These are phyloP conservation scores for Lipomyces sp. DNA, from an alignment of 805 yeast species.

Conservation along the genomic window DNA sequence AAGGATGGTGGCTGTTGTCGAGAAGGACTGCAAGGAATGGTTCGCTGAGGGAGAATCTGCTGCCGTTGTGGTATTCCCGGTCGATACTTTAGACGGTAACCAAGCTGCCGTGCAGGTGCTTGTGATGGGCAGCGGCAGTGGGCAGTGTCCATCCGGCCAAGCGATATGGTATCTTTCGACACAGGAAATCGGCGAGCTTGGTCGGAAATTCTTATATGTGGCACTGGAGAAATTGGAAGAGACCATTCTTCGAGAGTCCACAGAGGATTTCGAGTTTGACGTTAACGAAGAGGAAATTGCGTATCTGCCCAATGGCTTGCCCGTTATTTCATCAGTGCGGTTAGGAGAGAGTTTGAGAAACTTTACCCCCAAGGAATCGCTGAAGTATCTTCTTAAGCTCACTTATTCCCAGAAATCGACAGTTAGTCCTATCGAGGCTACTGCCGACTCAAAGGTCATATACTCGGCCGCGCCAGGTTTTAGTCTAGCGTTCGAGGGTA, in stretches of 20 bases:
- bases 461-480: conserved; percentile 70
- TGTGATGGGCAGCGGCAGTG: conserved; percentile 85
- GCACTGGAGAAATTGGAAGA: conserved; percentile 82
- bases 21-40: conserved; percentile 90
- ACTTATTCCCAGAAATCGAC: conserved; percentile 31
- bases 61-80: conserved; percentile 91
- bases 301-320: conserved; percentile 61
- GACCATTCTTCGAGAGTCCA: conserved; percentile 78
- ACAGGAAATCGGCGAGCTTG: conserved; percentile 66
- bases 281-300: conserved; percentile 61
- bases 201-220: conserved; percentile 74
- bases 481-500: conserved; percentile 90
- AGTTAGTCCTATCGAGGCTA: conserved; percentile 33
- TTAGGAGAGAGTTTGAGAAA: conserved; percentile 84
- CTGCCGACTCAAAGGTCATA: conserved; percentile 43
- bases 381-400: conserved; percentile 34
- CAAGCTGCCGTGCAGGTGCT: conserved; percentile 79
- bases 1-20: conserved; percentile 79
- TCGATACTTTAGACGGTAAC: conserved; percentile 73
- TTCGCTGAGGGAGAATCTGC: conserved; percentile 81
- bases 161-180: conserved; percentile 90
- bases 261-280: conserved; percentile 60
- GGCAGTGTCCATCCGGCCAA: conserved; percentile 84
- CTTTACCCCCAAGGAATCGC: conserved; percentile 67
- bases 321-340: conserved; percentile 77